Evolutionary conservation across 2,329 filamentous ascomycete genomes (phyloP).

Genomic region (Nigrospora osmanthi): DNA sequence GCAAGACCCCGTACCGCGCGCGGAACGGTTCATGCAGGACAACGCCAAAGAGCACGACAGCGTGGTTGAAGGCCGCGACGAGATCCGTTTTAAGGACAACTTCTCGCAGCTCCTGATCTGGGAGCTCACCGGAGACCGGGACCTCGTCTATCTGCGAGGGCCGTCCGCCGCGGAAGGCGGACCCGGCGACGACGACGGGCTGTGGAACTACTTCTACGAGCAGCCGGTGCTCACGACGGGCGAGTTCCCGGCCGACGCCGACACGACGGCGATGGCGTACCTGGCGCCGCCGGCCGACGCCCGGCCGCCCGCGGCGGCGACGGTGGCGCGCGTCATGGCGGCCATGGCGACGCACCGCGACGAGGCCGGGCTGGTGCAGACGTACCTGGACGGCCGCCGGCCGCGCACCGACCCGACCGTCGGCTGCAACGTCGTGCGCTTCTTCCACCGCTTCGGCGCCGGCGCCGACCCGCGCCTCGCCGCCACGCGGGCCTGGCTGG

Average conservation of each 20-base stretch:
- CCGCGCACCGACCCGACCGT: conserved; percentile 11
- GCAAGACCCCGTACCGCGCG: conserved; percentile 4
- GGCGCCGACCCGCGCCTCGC: conserved; percentile 6
- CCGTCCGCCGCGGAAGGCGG: conserved; percentile 6
- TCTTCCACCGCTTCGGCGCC: conserved; percentile 11
- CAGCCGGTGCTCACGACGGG: conserved; percentile 5
- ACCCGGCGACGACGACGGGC: conserved; percentile 6
- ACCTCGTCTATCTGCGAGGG: conserved; percentile 10
- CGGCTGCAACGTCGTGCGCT: conserved; percentile 13
- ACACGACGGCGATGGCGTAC: conserved; percentile 14
- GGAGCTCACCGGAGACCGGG: conserved; percentile 19
- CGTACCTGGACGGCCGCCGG: conserved; percentile 9
- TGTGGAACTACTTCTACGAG: conserved; percentile 13
- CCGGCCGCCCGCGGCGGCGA: conserved; percentile 2
- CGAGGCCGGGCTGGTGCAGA: conserved; percentile 10
- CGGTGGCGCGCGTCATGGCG: conserved; percentile 7
- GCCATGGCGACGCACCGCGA: conserved; percentile 5
- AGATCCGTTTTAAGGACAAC: conserved; percentile 14
- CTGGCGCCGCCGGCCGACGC: conserved; percentile 6
- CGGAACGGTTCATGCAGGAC: conserved; percentile 5
- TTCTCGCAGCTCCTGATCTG: conserved; percentile 28
- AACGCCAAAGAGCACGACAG: conserved; percentile 7
- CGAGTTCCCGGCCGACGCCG: conserved; percentile 12
- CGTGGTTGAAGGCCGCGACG: conserved; percentile 21
- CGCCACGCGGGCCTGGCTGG: conserved; percentile 10